Evolutionary conservation across 139 green algal species (phyloP), one percentile per base, ranked within the genome.

Genomic region (Ostreobium quekettii): DNA sequence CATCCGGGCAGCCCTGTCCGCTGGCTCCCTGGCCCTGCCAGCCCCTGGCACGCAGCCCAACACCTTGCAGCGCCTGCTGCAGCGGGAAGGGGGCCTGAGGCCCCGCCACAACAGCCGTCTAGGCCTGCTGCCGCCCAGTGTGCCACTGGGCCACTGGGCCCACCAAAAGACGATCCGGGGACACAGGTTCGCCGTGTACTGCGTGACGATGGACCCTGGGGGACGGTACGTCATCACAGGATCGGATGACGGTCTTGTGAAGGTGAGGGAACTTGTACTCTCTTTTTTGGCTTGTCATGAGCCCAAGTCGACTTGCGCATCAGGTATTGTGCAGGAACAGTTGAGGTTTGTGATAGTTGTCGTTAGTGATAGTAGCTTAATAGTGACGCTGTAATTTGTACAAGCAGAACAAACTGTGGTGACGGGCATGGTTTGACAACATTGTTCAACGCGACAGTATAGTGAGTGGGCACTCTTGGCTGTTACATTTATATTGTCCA

Each of bases 241-340:
- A 30, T 87, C 84, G 11, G 89, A 95, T 68, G 89, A 95, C 70
- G 74, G 65, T 7, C 62, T 91, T 1, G 82, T 95, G 57, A 95
- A 95, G 83, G 82, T 90, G 38, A 1, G 77, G 15, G 2, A 24
- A 15, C 4, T 33, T 5, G 49, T n/a, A 32, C 33, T 32, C 57
- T 48, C 33, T 64, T 64, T n/a, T n/a, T n/a, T n/a, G n/a, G 47
- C 47, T n/a, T 56, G n/a, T 56, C 47, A 56, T n/a, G 47, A n/a
- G n/a, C 47, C n/a, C n/a, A n/a, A n/a, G n/a, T n/a, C n/a, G n/a
- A n/a, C n/a, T n/a, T n/a, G n/a, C n/a, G n/a, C n/a, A n/a, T n/a
- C n/a, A n/a, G n/a, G n/a, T n/a, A n/a, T n/a, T n/a, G n/a, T n/a
- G n/a, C n/a, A n/a, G n/a, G n/a, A n/a, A n/a, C n/a, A n/a, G n/a